Conservation (phyloP, 2,329 filamentous ascomycete species). For the Calonectria honghensis region DNA sequence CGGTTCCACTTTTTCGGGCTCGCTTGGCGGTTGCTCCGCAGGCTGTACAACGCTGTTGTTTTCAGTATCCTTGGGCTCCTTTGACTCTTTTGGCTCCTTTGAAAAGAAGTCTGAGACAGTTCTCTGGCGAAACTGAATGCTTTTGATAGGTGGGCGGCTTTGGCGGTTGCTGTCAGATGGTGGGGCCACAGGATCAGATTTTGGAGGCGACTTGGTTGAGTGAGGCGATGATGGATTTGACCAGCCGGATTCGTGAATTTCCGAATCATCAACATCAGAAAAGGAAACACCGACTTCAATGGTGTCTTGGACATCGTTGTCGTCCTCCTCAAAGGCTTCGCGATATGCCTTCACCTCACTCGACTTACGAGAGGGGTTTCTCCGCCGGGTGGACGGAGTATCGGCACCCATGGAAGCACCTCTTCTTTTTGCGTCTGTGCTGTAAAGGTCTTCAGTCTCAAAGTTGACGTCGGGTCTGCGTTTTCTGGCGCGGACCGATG, state of each 20-base stretch:
- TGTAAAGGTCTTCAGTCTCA: constrained; percentile 59
- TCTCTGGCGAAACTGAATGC: constrained; percentile 34
- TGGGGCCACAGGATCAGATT: constrained; percentile 40
- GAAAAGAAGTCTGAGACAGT: constrained; percentile 33
- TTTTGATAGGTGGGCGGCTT: constrained; percentile 36
- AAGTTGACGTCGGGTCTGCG: constrained; percentile 60
- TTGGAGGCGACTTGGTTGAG: constrained; percentile 49
- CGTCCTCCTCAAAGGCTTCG: constrained; percentile 59
- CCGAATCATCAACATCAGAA: constrained; percentile 59
- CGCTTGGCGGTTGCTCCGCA: constrained; percentile 46
- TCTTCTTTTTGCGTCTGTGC: constrained; percentile 59
- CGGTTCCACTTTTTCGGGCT: constrained; percentile 49
- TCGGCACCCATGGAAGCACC: constrained; percentile 61
- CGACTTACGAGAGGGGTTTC: constrained; percentile 64
- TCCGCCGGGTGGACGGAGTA: constrained; percentile 61
- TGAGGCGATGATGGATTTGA: constrained; percentile 57
- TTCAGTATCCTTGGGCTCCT: constrained; percentile 25
- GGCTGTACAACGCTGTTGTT: constrained; percentile 43
- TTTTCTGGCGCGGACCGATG: constrained; percentile 60
- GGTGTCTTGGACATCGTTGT: constrained; percentile 73
- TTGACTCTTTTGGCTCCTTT: not conserved
- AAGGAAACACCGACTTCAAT: constrained; percentile 72
- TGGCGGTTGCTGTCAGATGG: constrained; percentile 35
- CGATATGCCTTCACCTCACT: constrained; percentile 58
- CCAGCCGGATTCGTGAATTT: constrained; percentile 50